Evolutionary conservation across 257 asterid genomes (phyloP).

Genomic region (Penstemon eatonii): DNA sequence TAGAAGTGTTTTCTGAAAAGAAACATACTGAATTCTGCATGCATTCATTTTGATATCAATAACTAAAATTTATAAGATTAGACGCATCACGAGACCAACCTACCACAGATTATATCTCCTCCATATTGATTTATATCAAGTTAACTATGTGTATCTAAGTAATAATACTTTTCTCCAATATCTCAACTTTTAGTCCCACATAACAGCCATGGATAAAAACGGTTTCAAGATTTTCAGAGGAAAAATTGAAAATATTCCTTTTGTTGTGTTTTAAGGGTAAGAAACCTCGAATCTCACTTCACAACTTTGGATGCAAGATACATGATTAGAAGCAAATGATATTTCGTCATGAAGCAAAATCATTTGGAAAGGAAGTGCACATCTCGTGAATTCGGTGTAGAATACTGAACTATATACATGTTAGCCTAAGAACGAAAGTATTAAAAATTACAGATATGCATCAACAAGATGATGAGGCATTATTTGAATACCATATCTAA

Average conservation of each 20-base stretch:
- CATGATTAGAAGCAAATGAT: constrained; percentile 14
- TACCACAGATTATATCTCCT: neutral
- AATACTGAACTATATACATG: constrained; percentile 11
- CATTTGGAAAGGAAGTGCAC: constrained; percentile 8
- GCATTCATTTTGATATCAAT: neutral
- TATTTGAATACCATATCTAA: neutral
- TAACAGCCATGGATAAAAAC: constrained; percentile 12
- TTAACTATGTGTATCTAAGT: constrained; percentile 8
- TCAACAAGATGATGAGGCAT: constrained; percentile 19
- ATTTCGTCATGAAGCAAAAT: neutral
- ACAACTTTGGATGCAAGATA: neutral
- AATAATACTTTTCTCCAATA: neutral
- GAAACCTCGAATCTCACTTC: constrained; percentile 3
- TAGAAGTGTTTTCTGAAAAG: neutral
- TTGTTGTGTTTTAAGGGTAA: neutral
- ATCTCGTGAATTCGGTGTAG: constrained; percentile 15
- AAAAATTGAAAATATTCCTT: constrained; percentile 1
- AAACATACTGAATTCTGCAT: constrained; percentile 13
- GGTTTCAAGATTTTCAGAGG: constrained; percentile 10
- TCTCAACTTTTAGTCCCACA: constrained; percentile 15
- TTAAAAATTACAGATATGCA: constrained; percentile 8
- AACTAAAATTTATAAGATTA: neutral
- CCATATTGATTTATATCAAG: neutral
- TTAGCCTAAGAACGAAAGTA: constrained; percentile 17
- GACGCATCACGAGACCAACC: constrained; percentile 13